Conservation (phyloP, 1,139 yeast species). For the Kazachstania sp. region DNA sequence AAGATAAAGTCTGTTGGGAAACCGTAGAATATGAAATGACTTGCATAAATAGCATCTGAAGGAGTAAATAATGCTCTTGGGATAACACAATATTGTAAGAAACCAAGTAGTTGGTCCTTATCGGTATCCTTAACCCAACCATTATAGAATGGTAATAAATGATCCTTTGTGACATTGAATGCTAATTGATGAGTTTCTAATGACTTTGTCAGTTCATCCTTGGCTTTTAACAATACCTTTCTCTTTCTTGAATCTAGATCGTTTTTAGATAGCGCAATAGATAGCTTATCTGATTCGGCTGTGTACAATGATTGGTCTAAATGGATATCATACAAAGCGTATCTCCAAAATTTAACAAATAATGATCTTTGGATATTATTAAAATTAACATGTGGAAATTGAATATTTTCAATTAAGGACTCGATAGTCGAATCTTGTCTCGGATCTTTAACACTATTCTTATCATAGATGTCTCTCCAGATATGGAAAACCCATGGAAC, state of each 20-base stretch:
- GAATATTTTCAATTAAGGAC: conserved; percentile 16
- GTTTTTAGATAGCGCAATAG: conserved; percentile 26
- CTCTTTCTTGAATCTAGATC: conserved; percentile 15
- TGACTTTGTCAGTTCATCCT: conserved; percentile 27
- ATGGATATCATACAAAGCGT: conserved; percentile 65
- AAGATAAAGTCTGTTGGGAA: conserved; percentile 39
- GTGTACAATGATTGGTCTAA: conserved; percentile 47
- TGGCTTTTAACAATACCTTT: conserved; percentile 15
- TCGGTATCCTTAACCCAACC: conserved; percentile 16
- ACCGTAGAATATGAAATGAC: conserved; percentile 49
- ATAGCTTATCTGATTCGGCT: conserved; percentile 38
- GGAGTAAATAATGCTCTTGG: conserved; percentile 79
- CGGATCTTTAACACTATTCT: conserved; percentile 5
- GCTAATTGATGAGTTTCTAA: conserved; percentile 29
- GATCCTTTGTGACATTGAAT: conserved; percentile 12
- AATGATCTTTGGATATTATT: conserved; percentile 37
- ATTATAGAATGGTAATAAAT: background rate
- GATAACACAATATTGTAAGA: conserved; percentile 58
- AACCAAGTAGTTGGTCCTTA: conserved; percentile 27
- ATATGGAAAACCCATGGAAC: conserved; percentile 68
- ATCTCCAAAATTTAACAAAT: conserved; percentile 63
- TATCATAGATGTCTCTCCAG: conserved; percentile 48
- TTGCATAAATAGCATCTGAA: conserved; percentile 69
- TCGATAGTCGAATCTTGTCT: conserved; percentile 17
- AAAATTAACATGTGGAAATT: conserved; percentile 33